A percentile compares a stretch with the other conserved stretches of the same genome.
Evolutionary conservation across 1,284 basidiomycete species (phyloP).

Genomic region (Cutaneotrichosporon spelunceum): DNA sequence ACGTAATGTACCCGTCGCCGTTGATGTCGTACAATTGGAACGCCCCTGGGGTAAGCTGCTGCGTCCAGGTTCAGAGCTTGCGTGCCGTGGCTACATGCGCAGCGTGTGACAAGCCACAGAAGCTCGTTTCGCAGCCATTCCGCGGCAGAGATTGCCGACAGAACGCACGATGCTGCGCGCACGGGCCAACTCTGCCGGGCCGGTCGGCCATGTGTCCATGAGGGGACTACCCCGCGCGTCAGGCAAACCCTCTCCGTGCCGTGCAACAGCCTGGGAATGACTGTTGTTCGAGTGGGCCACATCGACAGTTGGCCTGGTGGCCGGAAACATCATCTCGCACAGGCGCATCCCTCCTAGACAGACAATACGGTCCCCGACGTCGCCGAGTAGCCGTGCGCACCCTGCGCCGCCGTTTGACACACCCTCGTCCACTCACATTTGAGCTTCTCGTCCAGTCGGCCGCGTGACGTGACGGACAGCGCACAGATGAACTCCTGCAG

Average conservation of each 20-base stretch:
- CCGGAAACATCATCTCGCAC: neutral
- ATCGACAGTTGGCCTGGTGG: neutral
- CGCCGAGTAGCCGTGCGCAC: neutral
- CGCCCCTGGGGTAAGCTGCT: constrained; percentile 67
- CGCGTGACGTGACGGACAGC: constrained; percentile 88
- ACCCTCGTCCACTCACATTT: constrained; percentile 66
- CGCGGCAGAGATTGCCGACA: neutral
- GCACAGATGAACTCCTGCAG: constrained; percentile 93
- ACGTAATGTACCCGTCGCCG: constrained; percentile 92
- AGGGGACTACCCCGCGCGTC: neutral
- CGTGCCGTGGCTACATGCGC: neutral
- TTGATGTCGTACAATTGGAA: constrained; percentile 99
- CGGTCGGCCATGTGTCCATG: neutral
- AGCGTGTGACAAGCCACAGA: neutral
- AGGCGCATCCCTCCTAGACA: neutral
- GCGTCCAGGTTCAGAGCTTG: too few relatives aligned
- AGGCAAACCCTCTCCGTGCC: neutral
- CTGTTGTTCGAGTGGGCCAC: neutral
- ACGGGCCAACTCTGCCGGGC: neutral
- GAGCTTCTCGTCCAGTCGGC: constrained; percentile 94
- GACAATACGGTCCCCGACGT: neutral
- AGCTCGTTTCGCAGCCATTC: neutral
- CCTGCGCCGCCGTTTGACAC: neutral
- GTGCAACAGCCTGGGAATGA: neutral
- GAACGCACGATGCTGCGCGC: neutral